Conservation (phyloP, 2,329 filamentous ascomycete genomes). For the Pseudogymnoascus sp. region DNA sequence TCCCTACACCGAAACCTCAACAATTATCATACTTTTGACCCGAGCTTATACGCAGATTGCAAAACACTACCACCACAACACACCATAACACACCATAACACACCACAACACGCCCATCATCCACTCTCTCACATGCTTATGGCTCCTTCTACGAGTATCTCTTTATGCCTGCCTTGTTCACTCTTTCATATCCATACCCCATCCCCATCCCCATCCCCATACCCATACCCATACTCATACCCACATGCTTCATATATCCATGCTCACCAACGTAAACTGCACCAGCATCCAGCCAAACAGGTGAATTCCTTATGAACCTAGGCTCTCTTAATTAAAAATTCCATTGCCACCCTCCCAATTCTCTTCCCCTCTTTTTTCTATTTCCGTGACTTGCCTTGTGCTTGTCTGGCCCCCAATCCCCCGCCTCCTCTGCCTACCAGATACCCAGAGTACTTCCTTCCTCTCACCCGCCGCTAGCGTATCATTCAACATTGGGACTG, state of each 20-base stretch:
- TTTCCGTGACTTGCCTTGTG: neutral
- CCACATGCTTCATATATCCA: too few relatives aligned
- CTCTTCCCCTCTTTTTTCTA: neutral
- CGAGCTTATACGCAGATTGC: neutral
- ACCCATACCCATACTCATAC: too few relatives aligned
- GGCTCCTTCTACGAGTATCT: too few relatives aligned
- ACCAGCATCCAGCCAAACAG: too few relatives aligned
- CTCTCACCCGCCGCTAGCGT: conserved; percentile 5
- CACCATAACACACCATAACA: too few relatives aligned
- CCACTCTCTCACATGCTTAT: too few relatives aligned
- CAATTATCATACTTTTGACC: neutral
- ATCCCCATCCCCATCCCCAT: too few relatives aligned
- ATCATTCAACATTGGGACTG: conserved; percentile 8
- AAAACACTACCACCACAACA: neutral
- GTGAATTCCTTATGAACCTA: neutral
- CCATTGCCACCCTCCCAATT: neutral
- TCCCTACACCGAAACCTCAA: conserved; percentile 6
- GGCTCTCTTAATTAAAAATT: neutral
- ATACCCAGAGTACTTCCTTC: neutral
- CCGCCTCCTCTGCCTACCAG: neutral
- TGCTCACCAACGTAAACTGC: too few relatives aligned
- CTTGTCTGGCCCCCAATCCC: neutral
- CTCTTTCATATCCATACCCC: too few relatives aligned
- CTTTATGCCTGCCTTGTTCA: too few relatives aligned
- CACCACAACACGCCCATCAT: too few relatives aligned